phyloP scores from a whole-genome alignment of 2,329 filamentous ascomycete species.

The Cladosporium sp. region DNA sequence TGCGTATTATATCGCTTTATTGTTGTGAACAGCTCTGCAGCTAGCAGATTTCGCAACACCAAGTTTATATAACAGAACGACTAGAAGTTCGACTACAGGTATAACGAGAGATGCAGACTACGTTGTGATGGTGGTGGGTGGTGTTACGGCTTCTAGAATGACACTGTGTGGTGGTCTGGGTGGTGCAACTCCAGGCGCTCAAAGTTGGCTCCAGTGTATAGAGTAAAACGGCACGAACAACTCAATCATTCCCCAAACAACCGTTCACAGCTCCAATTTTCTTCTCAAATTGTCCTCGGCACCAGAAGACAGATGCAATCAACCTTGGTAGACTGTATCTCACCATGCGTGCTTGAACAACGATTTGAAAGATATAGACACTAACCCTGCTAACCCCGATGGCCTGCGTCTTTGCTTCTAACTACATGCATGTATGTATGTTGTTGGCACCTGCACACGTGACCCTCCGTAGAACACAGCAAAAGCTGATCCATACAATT shows the following conservation, averaged over 20 bases:
- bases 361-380: neutral
- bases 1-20: neutral
- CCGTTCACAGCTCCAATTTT: neutral
- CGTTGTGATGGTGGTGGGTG: neutral
- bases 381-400: neutral
- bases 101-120: neutral
- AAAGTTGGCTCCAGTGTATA: neutral
- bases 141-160: rapidly evolving
- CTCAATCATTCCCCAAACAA: neutral
- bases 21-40: neutral
- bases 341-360: neutral
- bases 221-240: neutral
- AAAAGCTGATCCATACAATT: neutral
- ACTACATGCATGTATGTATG: too few relatives aligned
- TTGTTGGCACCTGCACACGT: neutral
- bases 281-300: neutral
- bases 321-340: neutral
- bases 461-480: neutral
- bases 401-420: neutral
- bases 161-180: neutral
- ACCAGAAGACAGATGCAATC: neutral
- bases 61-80: neutral
- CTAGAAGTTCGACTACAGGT: too few relatives aligned
- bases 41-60: neutral
- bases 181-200: neutral